Conservation (phyloP, 768 basidiomycete species). For the Amanita thiersii region DNA sequence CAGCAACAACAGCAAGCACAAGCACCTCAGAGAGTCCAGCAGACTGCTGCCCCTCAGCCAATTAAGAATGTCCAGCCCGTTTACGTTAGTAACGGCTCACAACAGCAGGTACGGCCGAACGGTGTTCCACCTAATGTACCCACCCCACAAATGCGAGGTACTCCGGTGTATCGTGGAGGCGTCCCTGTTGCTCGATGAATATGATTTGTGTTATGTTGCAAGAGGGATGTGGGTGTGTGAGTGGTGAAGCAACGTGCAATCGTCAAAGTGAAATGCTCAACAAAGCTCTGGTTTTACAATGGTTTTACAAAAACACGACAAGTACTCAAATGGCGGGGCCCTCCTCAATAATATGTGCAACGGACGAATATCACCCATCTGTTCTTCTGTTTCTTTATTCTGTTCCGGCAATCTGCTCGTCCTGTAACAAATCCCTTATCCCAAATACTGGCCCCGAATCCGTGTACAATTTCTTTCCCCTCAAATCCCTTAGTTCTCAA, state of each 20-base stretch:
- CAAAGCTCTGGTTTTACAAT: conserved; percentile 1
- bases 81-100: conserved; percentile 28
- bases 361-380: neutral
- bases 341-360: conserved; percentile 5
- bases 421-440: neutral
- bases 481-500: neutral
- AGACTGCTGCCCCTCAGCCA: conserved; percentile 8
- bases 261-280: neutral
- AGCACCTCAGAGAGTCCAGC: conserved; percentile 10
- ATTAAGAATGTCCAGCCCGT: conserved; percentile 19
- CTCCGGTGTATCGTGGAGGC: conserved; percentile 28
- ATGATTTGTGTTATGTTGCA: neutral
- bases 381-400: neutral
- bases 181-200: conserved; percentile 28
- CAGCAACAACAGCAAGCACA: conserved; percentile 19
- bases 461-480: conserved; percentile 3
- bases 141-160: conserved; percentile 17
- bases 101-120: conserved; percentile 16
- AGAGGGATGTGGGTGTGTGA: conserved; percentile 1
- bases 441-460: neutral
- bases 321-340: neutral
- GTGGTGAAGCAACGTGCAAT: neutral
- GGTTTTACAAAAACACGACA: neutral
- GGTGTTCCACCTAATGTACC: conserved; percentile 9
- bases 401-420: no score